Percentiles rank a stretch among this genome's conserved stretches.
Conservation (phyloP, 345 rosid species). For the Aquilaria yunnanensis region DNA sequence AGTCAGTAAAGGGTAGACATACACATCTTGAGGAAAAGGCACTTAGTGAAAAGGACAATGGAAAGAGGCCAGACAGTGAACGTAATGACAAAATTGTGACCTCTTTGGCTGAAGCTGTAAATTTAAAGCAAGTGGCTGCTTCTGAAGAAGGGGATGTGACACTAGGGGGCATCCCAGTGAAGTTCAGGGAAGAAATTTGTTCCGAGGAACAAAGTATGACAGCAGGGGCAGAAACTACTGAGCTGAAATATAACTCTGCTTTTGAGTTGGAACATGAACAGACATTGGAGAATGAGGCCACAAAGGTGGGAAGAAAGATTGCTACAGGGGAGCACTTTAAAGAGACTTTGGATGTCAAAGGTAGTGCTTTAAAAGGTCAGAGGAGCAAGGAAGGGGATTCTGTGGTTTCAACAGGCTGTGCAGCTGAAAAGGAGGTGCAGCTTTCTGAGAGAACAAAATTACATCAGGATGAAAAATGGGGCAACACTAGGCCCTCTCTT, state of each 20-base stretch:
- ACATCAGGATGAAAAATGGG: constrained; percentile 44
- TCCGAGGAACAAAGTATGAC: constrained; percentile 18
- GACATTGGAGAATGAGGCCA: constrained; percentile 22
- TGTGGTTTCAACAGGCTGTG: constrained; percentile 20
- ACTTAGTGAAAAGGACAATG: too few species aligned
- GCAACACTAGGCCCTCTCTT: constrained; percentile 57
- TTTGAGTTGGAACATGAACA: constrained; percentile 34
- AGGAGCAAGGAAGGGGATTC: constrained; percentile 8
- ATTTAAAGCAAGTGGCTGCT: constrained; percentile 13
- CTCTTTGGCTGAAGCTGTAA: constrained; percentile 4
- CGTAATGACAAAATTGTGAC: not conserved
- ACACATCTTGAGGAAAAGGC: too few species aligned
- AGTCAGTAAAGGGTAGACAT: too few species aligned
- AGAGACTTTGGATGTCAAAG: constrained; percentile 1
- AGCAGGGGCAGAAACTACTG: constrained; percentile 16
- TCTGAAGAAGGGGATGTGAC: constrained; percentile 6
- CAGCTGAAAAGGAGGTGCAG: constrained; percentile 24
- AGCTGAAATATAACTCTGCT: constrained; percentile 17
- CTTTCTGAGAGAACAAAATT: constrained; percentile 34
- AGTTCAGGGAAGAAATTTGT: too few species aligned
- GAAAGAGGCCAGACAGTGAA: too few species aligned
- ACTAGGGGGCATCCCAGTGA: too few species aligned
- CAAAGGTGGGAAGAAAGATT: constrained; percentile 13
- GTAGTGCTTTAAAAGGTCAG: constrained; percentile 11
- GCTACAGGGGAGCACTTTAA: constrained; percentile 15